These are phyloP conservation scores for Beauveria rudraprayagi DNA, from an alignment of 2,329 filamentous ascomycete species.

Conservation along the genomic window DNA sequence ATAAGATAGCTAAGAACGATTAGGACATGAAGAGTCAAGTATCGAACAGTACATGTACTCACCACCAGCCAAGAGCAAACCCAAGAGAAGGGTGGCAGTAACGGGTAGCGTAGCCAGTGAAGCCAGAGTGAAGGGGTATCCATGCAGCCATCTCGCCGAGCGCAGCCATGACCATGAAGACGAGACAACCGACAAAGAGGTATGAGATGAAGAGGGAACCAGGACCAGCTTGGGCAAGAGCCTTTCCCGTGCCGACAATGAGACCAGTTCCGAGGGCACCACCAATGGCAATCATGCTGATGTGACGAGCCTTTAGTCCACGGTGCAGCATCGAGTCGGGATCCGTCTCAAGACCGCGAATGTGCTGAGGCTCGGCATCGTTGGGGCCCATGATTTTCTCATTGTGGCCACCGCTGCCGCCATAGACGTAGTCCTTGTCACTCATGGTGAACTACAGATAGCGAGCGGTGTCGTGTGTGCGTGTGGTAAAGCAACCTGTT, in stretches of 20 bases:
- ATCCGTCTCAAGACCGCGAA: slow-evolving; percentile 42
- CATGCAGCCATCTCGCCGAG: slow-evolving; percentile 81
- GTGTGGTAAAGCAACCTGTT: neutral
- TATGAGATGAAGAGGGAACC: slow-evolving; percentile 66
- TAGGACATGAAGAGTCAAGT: slow-evolving; percentile 5
- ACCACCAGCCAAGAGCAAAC: slow-evolving; percentile 69
- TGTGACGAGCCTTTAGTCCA: slow-evolving; percentile 47
- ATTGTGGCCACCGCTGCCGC: neutral
- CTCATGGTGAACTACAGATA: slow-evolving; percentile 3
- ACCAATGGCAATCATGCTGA: slow-evolving; percentile 60
- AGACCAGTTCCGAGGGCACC: slow-evolving; percentile 68
- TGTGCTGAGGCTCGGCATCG: slow-evolving; percentile 25
- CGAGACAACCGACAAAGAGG: slow-evolving; percentile 59
- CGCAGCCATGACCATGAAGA: slow-evolving; percentile 74
- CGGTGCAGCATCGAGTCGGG: slow-evolving; percentile 40
- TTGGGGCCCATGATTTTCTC: slow-evolving; percentile 10
- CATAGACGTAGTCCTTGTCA: slow-evolving; percentile 6
- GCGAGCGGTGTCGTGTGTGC: neutral
- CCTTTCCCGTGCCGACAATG: slow-evolving; percentile 59
- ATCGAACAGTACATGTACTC: slow-evolving; percentile 22
- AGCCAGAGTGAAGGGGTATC: slow-evolving; percentile 69
- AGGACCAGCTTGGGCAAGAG: slow-evolving; percentile 47
- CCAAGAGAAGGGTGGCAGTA: slow-evolving; percentile 76
- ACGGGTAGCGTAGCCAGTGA: slow-evolving; percentile 71
- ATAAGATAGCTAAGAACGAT: slow-evolving; percentile 43